Conservation (phyloP, 768 basidiomycete genomes). For the Suillus sp. region DNA sequence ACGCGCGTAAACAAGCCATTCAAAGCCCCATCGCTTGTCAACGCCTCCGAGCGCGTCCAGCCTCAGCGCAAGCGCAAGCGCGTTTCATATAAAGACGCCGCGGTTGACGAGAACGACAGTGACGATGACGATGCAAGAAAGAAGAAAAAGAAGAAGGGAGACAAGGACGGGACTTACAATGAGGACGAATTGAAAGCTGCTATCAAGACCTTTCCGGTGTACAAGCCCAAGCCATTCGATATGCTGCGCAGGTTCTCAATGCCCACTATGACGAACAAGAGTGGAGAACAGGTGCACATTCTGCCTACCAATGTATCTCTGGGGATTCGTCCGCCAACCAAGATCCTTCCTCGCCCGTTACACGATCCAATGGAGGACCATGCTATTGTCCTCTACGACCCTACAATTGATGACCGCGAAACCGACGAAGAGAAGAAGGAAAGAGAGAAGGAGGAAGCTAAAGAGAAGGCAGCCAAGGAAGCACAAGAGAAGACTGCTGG, state of each 20-base stretch:
- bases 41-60: constrained; percentile 52
- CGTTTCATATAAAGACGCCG: constrained; percentile 81
- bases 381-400: constrained; percentile 96
- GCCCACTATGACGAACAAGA: constrained; percentile 75
- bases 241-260: constrained; percentile 76
- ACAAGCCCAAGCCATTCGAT: constrained; percentile 77
- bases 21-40: constrained; percentile 63
- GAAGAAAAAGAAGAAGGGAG: constrained; percentile 68
- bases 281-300: constrained; percentile 61
- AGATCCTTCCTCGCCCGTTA: constrained; percentile 86
- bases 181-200: constrained; percentile 64
- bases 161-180: constrained; percentile 60
- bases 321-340: constrained; percentile 80
- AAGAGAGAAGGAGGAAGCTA: constrained; percentile 72
- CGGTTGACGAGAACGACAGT: constrained; percentile 55
- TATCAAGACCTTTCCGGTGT: constrained; percentile 75
- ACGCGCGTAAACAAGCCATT: constrained; percentile 77
- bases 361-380: constrained; percentile 98
- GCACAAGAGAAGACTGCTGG: constrained; percentile 71
- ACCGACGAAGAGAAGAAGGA: constrained; percentile 83
- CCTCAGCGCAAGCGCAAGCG: constrained; percentile 84
- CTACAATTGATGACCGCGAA: constrained; percentile 90
- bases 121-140: constrained; percentile 51
- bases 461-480: constrained; percentile 60
- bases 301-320: constrained; percentile 71